Evolutionary conservation across 176 grass and related monocot species (phyloP), one percentile per base, ranked within the genome.

Genomic region (Aegilops bicornis): DNA sequence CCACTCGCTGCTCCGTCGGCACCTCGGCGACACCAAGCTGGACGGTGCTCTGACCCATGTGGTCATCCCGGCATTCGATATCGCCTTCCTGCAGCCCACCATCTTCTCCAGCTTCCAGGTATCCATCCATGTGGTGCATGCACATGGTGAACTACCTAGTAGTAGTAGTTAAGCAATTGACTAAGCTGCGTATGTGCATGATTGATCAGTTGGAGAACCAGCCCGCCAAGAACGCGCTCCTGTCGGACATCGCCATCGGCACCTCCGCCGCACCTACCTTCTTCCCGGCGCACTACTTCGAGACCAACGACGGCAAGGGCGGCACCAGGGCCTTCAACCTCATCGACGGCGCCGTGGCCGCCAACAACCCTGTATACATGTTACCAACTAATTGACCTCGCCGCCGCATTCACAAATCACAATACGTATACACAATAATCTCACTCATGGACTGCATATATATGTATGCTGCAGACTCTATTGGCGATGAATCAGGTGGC

Each of bases 181-280:
- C 24, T 47, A 64, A 84, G n/a, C 39, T 25, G 33, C n/a, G 52
- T 84, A 13, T 79, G 32, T 50, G 62, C 33, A 11, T 83, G 19
- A 59, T 32, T 29, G 66, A 52, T 85, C 39, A 94, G 92, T 10
- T 93, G 76, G 91, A 91, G 56, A 59, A 78, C 69, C 31, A 58
- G 33, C 86, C 81, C 3, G 23, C 8, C 29, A 91, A 88, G 48
- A 89, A 97, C 42, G 86, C 90, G 0, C 84, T 94, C 37, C 68
- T 94, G 19, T 87, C 91, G 8, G 94, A 97, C 83, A 89, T 97
- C 30, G 14, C 80, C 17, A 90, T 94, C 76, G 7, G 83, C 86
- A 97, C 95, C 65, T 94, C 95, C 35, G 95, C 95, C 11, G 95
- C 95, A 0, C 95, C 92, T 7, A 97, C 92, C 14, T 94, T 82